phyloP scores from a whole-genome alignment of 106 monocot genomes.

The Xerophyta viscosa region DNA sequence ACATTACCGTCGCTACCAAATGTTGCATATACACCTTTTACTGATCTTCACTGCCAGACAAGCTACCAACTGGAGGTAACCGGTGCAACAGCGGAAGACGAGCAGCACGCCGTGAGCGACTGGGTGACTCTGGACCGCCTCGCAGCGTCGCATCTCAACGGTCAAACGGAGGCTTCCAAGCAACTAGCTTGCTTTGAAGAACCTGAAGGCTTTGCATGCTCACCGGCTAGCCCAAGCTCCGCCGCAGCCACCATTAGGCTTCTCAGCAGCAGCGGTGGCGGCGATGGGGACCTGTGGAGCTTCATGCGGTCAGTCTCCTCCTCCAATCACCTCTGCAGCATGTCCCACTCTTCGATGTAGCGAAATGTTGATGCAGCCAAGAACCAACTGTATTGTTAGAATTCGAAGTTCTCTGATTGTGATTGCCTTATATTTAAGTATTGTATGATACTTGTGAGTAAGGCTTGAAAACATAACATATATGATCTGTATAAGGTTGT shows the following conservation, averaged over 20 bases:
- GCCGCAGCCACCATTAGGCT: neutral
- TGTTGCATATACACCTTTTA: neutral
- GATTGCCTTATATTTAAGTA: neutral
- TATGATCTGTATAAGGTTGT: no score
- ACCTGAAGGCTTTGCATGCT: conserved; percentile 24
- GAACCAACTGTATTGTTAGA: neutral
- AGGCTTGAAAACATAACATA: neutral
- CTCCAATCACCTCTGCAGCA: conserved; percentile 24
- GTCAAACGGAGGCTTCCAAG: conserved; percentile 31
- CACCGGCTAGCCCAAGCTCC: conserved; percentile 5
- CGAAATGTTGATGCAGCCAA: conserved; percentile 8
- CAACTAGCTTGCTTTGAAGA: conserved; percentile 30
- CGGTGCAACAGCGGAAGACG: conserved; percentile 10
- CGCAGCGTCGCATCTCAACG: conserved; percentile 66
- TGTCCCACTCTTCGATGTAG: conserved; percentile 19
- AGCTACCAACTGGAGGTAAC: conserved; percentile 16
- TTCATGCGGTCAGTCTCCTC: conserved; percentile 28
- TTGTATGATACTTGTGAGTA: no score
- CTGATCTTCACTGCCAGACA: conserved; percentile 1
- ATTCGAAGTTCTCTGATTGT: neutral
- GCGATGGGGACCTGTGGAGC: conserved; percentile 82
- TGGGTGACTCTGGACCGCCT: conserved; percentile 72
- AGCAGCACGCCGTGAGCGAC: conserved; percentile 27
- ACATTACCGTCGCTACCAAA: neutral
- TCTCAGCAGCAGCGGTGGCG: conserved; percentile 10